Percentiles rank a stretch among this genome's conserved stretches.
Evolutionary conservation across 129 eudicot genomes (phyloP).

Genomic region (Mikania micrantha): DNA sequence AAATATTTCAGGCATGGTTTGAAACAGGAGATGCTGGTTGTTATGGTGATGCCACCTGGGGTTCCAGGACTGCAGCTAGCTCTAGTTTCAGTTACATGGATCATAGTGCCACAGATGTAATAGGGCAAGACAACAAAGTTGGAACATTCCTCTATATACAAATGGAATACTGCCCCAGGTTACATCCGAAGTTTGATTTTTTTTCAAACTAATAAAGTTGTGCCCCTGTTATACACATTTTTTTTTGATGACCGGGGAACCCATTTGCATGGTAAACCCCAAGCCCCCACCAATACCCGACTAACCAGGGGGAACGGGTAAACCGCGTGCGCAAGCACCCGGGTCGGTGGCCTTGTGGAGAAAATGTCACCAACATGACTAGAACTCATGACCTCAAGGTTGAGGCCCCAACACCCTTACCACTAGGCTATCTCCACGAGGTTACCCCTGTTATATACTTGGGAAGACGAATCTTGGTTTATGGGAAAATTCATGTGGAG

Average conservation of each 20-base stretch:
- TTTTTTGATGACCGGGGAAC: too few relatives aligned
- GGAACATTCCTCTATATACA: conserved; percentile 90
- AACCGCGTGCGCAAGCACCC: too few relatives aligned
- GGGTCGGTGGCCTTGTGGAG: too few relatives aligned
- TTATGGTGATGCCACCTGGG: conserved; percentile 39
- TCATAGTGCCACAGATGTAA: conserved; percentile 40
- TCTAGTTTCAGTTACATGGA: conserved; percentile 55
- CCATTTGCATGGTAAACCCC: too few relatives aligned
- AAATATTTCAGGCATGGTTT: conserved; percentile 87
- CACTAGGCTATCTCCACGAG: too few relatives aligned
- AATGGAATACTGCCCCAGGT: conserved; percentile 99
- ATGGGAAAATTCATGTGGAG: not conserved
- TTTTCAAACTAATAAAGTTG: not conserved
- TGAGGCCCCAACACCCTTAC: too few relatives aligned
- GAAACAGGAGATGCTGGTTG: conserved; percentile 69
- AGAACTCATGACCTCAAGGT: too few relatives aligned
- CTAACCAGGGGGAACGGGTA: too few relatives aligned
- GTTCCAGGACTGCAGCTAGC: conserved; percentile 64
- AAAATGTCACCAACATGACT: too few relatives aligned
- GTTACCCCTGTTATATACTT: not conserved
- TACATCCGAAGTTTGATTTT: not conserved
- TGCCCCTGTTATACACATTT: not conserved
- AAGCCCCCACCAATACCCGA: too few relatives aligned
- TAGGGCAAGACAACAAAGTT: conserved; percentile 47
- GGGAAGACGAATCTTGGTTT: not conserved